Base-by-base conservation (phyloP, 2,329 filamentous ascomycete species). In the Aspergillus carbonarius region DNA sequence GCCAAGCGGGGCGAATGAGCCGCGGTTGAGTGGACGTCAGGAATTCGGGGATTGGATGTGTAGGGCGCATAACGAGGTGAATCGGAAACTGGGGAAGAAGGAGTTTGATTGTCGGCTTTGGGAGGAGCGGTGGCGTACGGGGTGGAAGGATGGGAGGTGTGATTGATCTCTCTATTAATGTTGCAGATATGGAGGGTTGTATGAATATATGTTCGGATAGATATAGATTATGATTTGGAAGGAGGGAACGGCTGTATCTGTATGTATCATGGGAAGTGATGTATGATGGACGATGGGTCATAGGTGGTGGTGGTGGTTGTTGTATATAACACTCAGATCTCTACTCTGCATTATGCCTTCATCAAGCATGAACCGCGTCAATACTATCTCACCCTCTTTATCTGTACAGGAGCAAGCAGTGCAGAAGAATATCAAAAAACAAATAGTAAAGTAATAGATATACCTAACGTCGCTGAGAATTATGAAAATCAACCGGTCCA, bases 41-140 rank as follows among this genome's bases (percentile, higher is more conserved):
- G 78, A 79, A 55, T 77, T 82, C 60, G 78, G 80, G 18, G 73
- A 73, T 63, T 81, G 80, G 76, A 80, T 81, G 76, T 81, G 79
- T 55, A 75, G 78, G 68, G 79, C 79, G 60, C 79, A 81, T 72
- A 81, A 82, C 68, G 79, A 78, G 59, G 78, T 81, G 42, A 82
- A 80, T 74, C 72, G 75, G 60, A 98, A 97, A 80, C 76, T 99
- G 66, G 95, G 95, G 51, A 99, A 99, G 83, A 82, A 85, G 60
- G 83, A 84, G 67, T 99, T 99, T 78, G 92, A 99, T 81, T 99
- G 95, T 78, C 81, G 80, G 56, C 85, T 82, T 69, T 98, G 95
- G 93, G 88, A 97, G 74, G 91, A 98, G 82, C 85, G 95, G 74
- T 99, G 95, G 95, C 83, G 90, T 77, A 95, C 90, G 1, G 95